Conservation (phyloP, 2,329 filamentous ascomycete species). For the Drechslerella coelobrocha region DNA sequence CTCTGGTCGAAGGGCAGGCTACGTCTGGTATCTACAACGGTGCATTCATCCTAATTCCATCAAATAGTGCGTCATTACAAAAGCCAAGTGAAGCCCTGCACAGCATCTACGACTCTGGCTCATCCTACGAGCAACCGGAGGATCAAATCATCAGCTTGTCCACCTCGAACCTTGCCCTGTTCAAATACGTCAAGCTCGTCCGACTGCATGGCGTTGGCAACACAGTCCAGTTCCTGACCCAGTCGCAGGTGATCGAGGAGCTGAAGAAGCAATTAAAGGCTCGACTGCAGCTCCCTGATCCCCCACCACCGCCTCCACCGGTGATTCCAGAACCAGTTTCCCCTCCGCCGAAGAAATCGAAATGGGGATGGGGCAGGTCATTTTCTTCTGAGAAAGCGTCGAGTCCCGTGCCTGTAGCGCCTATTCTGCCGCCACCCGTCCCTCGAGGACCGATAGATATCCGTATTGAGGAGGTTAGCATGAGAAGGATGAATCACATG, state of each 20-base stretch:
- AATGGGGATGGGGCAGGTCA: slow-evolving; percentile 42
- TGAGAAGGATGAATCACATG: slow-evolving; percentile 47
- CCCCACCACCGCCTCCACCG: slow-evolving; percentile 21
- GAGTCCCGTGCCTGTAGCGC: slow-evolving; percentile 14
- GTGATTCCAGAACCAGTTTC: slow-evolving; percentile 29
- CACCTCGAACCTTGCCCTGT: slow-evolving; percentile 19
- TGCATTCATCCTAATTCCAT: slow-evolving; percentile 44
- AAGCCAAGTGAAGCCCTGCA: slow-evolving; percentile 13
- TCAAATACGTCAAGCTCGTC: slow-evolving; percentile 45
- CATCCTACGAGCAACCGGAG: slow-evolving; percentile 12
- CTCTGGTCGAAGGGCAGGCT: slow-evolving; percentile 44
- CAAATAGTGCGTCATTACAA: slow-evolving; percentile 26
- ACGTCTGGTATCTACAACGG: slow-evolving; percentile 49
- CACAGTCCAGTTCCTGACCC: slow-evolving; percentile 43
- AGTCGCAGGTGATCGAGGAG: slow-evolving; percentile 41
- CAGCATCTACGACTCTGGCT: slow-evolving; percentile 28
- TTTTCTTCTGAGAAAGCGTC: not conserved
- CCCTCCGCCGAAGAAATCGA: slow-evolving; percentile 47
- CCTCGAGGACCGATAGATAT: slow-evolving; percentile 34
- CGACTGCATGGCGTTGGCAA: slow-evolving; percentile 33
- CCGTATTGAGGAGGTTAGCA: slow-evolving; percentile 46
- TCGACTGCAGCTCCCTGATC: slow-evolving; percentile 33
- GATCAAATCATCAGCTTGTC: slow-evolving; percentile 40
- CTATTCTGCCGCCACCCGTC: slow-evolving; percentile 17
- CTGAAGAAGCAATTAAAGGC: slow-evolving; percentile 45